These are phyloP conservation scores for Gossypium davidsonii DNA, from an alignment of 441 rosid genomes.

Conservation along the genomic window DNA sequence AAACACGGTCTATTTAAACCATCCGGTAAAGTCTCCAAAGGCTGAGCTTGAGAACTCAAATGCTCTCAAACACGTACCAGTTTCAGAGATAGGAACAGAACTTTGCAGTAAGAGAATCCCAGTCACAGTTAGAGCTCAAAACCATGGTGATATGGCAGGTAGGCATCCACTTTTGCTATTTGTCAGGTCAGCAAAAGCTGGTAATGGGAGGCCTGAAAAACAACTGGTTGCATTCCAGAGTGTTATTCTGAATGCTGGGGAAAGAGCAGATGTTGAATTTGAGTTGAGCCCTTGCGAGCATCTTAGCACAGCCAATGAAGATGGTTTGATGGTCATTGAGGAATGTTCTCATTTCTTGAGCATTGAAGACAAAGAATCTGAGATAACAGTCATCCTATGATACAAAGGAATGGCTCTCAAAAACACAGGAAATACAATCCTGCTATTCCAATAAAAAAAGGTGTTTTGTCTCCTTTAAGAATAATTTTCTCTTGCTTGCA, in stretches of 20 bases:
- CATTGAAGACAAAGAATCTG: constrained; percentile 52
- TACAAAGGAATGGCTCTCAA: neutral
- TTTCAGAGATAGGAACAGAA: constrained; percentile 42
- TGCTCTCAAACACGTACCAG: constrained; percentile 14
- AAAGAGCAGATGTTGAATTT: constrained; percentile 42
- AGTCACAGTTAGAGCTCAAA: constrained; percentile 45
- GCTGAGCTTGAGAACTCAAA: constrained; percentile 16
- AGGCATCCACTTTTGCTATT: constrained; percentile 74
- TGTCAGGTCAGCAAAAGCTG: constrained; percentile 31
- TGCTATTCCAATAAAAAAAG: neutral
- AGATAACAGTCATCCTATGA: constrained; percentile 5
- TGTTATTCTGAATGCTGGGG: constrained; percentile 42
- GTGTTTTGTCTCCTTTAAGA: neutral
- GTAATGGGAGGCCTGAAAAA: constrained; percentile 45
- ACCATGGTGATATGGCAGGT: constrained; percentile 55
- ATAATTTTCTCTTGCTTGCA: neutral
- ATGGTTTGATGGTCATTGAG: constrained; percentile 59
- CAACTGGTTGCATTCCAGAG: constrained; percentile 57
- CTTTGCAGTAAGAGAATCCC: constrained; percentile 35
- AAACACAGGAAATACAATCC: neutral
- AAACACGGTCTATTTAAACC: constrained; percentile 8
- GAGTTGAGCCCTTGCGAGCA: constrained; percentile 53
- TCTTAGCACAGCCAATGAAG: constrained; percentile 52
- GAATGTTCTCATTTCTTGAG: constrained; percentile 51
- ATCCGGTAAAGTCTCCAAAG: neutral